Percentiles rank a stretch among this genome's conserved stretches.
Evolutionary conservation across 768 basidiomycete genomes (phyloP).

Genomic region (Boletus eberwhitei): DNA sequence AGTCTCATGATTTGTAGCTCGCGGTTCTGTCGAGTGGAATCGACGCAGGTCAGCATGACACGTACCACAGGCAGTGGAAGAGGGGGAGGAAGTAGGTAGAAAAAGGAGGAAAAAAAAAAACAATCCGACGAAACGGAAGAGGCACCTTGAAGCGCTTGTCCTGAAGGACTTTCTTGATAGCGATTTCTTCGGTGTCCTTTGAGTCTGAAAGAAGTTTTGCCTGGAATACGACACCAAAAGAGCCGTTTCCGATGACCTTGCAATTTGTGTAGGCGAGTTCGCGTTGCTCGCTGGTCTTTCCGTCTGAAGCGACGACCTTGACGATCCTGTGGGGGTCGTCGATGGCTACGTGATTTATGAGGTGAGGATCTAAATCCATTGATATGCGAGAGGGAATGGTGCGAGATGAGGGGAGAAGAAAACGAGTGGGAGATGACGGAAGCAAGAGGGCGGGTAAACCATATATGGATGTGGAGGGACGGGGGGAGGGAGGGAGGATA

Average conservation of each 20-base stretch:
- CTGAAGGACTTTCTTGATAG: slow-evolving; percentile 99
- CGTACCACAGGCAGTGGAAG: background rate
- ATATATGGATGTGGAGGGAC: slow-evolving; percentile 27
- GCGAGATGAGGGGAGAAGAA: slow-evolving; percentile 35
- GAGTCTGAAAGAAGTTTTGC: slow-evolving; percentile 75
- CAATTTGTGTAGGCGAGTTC: slow-evolving; percentile 94
- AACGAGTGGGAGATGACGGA: slow-evolving; percentile 33
- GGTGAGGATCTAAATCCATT: slow-evolving; percentile 27
- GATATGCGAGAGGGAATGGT: slow-evolving; percentile 13
- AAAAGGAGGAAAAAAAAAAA: slow-evolving; percentile 2
- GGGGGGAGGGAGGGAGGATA: slow-evolving; percentile 16
- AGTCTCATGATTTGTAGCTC: slow-evolving; percentile 99
- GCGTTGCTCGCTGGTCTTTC: slow-evolving; percentile 84
- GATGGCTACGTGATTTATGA: slow-evolving; percentile 50
- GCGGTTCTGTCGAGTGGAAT: slow-evolving; percentile 67
- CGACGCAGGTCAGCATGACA: slow-evolving; percentile 14
- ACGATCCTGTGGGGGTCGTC: slow-evolving; percentile 97
- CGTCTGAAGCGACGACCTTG: slow-evolving; percentile 92
- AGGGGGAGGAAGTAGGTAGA: background rate
- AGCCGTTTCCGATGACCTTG: slow-evolving; percentile 98
- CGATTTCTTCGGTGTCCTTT: slow-evolving; percentile 80
- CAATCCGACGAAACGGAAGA: slow-evolving; percentile 8
- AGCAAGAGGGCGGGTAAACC: slow-evolving; percentile 24
- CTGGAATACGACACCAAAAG: slow-evolving; percentile 98
- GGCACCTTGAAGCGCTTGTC: slow-evolving; percentile 99